phyloP scores from a whole-genome alignment of 176 grass and related monocot genomes.

The Echinochloa phyllopogon region DNA sequence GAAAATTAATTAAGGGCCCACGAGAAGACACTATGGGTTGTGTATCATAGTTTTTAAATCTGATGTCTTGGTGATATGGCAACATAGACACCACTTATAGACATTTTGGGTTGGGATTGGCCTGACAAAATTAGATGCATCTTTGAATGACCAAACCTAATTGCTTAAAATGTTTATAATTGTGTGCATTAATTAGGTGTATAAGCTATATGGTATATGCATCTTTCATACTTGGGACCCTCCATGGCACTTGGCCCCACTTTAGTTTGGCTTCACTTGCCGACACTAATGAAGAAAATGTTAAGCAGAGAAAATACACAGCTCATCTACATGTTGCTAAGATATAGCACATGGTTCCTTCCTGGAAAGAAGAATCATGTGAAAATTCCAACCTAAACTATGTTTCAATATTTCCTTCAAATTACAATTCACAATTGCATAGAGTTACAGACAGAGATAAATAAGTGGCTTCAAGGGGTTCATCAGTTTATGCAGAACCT shows the following conservation, averaged over 20 bases:
- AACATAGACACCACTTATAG: too few relatives aligned
- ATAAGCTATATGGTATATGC: conserved; percentile 10
- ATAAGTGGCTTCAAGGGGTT: background rate
- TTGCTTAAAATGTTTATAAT: conserved; percentile 26
- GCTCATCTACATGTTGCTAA: background rate
- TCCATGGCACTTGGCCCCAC: background rate
- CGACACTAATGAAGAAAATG: conserved; percentile 24
- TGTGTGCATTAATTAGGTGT: conserved; percentile 10
- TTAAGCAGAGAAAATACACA: background rate
- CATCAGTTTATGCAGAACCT: background rate
- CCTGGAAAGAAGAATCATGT: background rate
- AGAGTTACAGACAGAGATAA: background rate
- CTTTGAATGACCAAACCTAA: background rate
- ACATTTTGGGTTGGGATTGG: too few relatives aligned
- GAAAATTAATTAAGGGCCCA: too few relatives aligned
- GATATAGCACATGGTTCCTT: background rate
- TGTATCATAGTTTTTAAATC: too few relatives aligned
- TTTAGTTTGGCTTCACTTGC: conserved; percentile 1
- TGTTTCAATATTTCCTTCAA: background rate
- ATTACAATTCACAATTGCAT: background rate
- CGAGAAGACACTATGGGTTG: too few relatives aligned
- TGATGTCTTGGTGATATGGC: too few relatives aligned
- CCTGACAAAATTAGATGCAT: background rate
- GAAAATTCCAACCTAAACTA: background rate
- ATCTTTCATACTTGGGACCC: conserved; percentile 12